Conservation (phyloP, 495 filamentous ascomycete species). For the Trichoderma orchidacearum region DNA sequence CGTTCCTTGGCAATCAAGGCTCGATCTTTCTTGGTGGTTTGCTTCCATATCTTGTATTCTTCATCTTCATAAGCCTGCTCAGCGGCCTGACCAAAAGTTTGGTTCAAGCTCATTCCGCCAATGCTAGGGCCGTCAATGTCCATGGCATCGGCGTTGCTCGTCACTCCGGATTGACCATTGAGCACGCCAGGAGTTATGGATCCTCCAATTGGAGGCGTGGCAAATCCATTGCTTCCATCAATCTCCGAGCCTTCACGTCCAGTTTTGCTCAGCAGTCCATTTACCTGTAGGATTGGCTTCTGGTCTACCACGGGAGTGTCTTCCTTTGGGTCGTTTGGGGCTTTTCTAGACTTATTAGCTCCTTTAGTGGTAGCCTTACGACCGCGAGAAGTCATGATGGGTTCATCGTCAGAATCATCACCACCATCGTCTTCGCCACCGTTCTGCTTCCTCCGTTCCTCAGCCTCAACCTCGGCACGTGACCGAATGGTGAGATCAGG, state of each 20-base stretch:
- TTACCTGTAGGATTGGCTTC: slow-evolving; percentile 42
- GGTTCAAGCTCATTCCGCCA: slow-evolving; percentile 42
- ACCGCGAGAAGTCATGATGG: slow-evolving; percentile 93
- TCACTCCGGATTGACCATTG: slow-evolving; percentile 47
- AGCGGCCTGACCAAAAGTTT: slow-evolving; percentile 36
- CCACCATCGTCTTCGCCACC: slow-evolving; percentile 67
- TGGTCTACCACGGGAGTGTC: slow-evolving; percentile 57
- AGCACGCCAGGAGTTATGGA: slow-evolving; percentile 66
- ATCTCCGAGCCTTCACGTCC: slow-evolving; percentile 37
- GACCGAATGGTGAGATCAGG: slow-evolving; percentile 83
- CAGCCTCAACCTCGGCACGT: slow-evolving; percentile 89
- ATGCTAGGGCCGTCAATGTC: slow-evolving; percentile 64
- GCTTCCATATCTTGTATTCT: slow-evolving; percentile 96
- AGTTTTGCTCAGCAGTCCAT: slow-evolving; percentile 31
- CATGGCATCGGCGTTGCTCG: slow-evolving; percentile 65
- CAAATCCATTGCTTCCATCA: slow-evolving; percentile 67
- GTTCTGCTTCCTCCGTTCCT: slow-evolving; percentile 72
- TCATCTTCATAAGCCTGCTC: slow-evolving; percentile 55
- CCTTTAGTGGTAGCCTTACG: slow-evolving; percentile 72
- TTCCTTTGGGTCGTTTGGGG: slow-evolving; percentile 62
- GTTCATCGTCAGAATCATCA: slow-evolving; percentile 92
- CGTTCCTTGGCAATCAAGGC: slow-evolving; percentile 70
- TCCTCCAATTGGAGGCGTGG: slow-evolving; percentile 65
- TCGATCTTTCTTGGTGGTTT: slow-evolving; percentile 91
- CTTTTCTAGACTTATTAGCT: slow-evolving; percentile 69